Base-by-base conservation (phyloP, 108 stramenopile species). In the Cyclotella cryptica region DNA sequence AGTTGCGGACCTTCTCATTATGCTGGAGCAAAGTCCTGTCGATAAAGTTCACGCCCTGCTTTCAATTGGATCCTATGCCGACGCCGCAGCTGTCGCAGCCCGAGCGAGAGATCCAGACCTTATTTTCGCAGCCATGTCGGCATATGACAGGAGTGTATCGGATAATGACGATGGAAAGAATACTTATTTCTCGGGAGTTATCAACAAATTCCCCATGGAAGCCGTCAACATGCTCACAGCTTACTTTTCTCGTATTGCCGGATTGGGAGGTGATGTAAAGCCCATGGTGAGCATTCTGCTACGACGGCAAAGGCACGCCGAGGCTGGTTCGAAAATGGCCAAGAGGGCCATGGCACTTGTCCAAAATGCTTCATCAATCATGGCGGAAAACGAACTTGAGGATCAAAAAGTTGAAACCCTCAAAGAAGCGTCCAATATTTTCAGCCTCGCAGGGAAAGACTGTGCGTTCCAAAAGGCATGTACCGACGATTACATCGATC, bases 31-130 rank as follows among this genome's bases (percentile, higher is more conserved):
- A 30, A 89, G 90, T 60, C 86, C 90, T 30, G 79, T 81, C 0
- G 94, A 95, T 54, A 95, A 95, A 71, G 94, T 95, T 59, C 91
- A 89, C 18, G 90, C 91, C 30, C 80, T 95, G 63, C 76, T 92
- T 39, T 75, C 90, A 1, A 91, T 84, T 41, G 90, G 90, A 46
- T 83, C 85, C 15, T 91, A 84, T 74, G 89, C 86, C 3, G 94
- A 92, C 72, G 94, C 94, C 0, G 83, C 88, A 41, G 87, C 91
- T 14, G 94, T 92, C 29, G 94, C 94, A 0, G 85, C 88, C 8
- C 69, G 78, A 52, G 89, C 89, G 12, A 80, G 87, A 63, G 94
- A 95, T 69, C 77, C 86, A 10, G 90, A 95, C 54, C 89, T 90
- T 47, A 87, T 95, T 24, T 91, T 90, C 57, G 71, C 67, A 52